Base-by-base conservation (phyloP, 2,329 filamentous ascomycete genomes). In the Canariomyces notabilis region DNA sequence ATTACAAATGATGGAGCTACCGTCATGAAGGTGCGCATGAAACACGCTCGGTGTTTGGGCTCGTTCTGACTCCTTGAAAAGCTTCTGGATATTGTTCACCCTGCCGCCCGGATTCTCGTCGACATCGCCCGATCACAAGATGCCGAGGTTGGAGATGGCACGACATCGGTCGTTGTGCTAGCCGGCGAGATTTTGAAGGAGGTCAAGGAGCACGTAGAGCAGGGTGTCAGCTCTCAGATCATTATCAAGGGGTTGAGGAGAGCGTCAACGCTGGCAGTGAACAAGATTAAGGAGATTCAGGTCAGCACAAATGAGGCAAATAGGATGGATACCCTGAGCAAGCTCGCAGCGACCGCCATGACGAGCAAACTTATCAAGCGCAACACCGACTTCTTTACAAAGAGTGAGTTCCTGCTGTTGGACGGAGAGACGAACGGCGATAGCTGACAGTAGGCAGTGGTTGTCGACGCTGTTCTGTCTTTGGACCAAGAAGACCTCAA, bases 1-100 rank as follows among this genome's bases (percentile, higher is more conserved):
- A 97, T 98, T 66, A 98, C 93, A 60, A 98, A 98, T 71, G 93
- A 98, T 73, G 93, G 93, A 64, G 93, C 93, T 39, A 98, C 93
- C 41, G 93, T 97, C 52, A 98, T 98, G 93, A 97, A 96, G 83
- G 87, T 89, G 67, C 59, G 69, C 46, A 42, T 12, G 2, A 32
- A 33, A 11, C 19, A 7, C 7, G 5, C 4, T 6, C 29, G 23
- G n/a, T 21, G 6, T 29, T 6, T 2, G 12, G 20, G 4, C 51
- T n/a, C 42, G 9, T 34, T 33, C 47, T 52, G 42, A 43, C 42
- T 34, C 34, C 29, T 8, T 29, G 46, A 33, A n/a, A 61, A 93
- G 88, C 86, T 98, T 45, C 86, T 98, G 66, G 93, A 98, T 67
- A 97, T 98, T 62, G 88, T 98, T 53, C 93, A 98, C 74, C 93